Base-by-base conservation (phyloP, 1,139 yeast species). In the Magnusiomyces tetraspermus region DNA sequence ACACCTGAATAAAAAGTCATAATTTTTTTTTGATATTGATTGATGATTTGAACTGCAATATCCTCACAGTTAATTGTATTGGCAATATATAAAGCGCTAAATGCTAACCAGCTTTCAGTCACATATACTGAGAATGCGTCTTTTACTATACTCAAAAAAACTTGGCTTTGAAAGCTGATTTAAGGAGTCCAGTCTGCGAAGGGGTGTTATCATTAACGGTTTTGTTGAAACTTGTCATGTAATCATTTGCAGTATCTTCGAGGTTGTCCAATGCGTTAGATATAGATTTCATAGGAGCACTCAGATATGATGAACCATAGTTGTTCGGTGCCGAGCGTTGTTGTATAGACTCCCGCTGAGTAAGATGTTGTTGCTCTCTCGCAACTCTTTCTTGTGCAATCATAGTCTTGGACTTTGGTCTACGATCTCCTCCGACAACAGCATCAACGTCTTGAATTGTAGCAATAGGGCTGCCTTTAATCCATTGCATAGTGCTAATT, bases 401-500 rank as follows among this genome's bases (percentile, higher is more conserved):
- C 56, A 58, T 60, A 17, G 64, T 58, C 48, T 66, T 61, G 13
- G 71, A 61, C 52, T 63, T 68, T 21, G 73, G 72, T 10, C 75
- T 63, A 21, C 69, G 61, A 3, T 70, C 66, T 3, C 75, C 75
- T 3, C 73, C 74, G 51, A 73, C 65, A 28, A 66, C 53, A n/a
- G 58, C 51, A 55, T 73, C 75, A n/a, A 73, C 61, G 48, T 87
- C 96, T 1, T 76, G 75, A 36, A 77, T 68, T 2, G 80, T 72
- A 17, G 84, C 76, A 56, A 76, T 75, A 43, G 78, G 79, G 1
- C 83, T 76, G 4, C 96, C 96, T 60, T 83, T 81, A 11, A 94
- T 88, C 95, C 97, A 86, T 68, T 84, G 94, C 52, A 87, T 73
- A 0, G 95, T 80, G 50, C 89, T 80, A 4, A 87, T 81, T 3